phyloP scores from a whole-genome alignment of 148 eudicot species.

The Camellia granthamiana region DNA sequence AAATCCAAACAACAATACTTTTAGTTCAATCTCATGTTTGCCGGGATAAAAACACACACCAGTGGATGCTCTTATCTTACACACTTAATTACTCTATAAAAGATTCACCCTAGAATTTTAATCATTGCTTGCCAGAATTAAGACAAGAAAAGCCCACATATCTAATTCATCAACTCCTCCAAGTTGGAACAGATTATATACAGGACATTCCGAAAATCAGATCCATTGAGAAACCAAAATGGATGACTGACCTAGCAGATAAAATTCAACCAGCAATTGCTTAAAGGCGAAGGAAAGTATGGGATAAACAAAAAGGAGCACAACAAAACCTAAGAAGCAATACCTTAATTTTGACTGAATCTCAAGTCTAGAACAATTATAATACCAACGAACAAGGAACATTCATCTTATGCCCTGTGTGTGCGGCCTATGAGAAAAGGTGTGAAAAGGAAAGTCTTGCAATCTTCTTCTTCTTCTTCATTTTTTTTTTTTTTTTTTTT shows the following conservation, averaged over 20 bases:
- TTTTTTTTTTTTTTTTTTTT: background rate
- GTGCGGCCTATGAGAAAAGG: background rate
- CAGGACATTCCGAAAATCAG: background rate
- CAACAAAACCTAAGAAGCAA: constrained; percentile 10
- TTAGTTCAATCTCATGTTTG: too few relatives aligned
- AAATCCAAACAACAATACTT: too few relatives aligned
- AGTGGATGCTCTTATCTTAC: too few relatives aligned
- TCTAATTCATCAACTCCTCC: too few relatives aligned
- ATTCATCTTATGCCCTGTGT: background rate
- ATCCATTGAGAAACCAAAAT: background rate
- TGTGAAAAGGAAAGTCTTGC: background rate
- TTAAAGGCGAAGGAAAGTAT: constrained; percentile 8
- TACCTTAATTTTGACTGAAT: constrained; percentile 18
- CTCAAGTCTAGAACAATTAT: constrained; percentile 15
- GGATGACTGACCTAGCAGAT: background rate
- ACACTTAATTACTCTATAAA: background rate
- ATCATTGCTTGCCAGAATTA: background rate
- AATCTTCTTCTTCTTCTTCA: background rate
- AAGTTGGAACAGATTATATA: background rate
- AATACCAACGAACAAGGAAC: constrained; percentile 13
- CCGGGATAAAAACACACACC: too few relatives aligned
- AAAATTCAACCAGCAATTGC: background rate
- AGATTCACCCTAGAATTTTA: background rate
- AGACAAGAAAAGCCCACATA: background rate
- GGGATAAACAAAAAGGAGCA: background rate